Conservation (phyloP, 495 filamentous ascomycete genomes). For the Penicillium herquei region DNA sequence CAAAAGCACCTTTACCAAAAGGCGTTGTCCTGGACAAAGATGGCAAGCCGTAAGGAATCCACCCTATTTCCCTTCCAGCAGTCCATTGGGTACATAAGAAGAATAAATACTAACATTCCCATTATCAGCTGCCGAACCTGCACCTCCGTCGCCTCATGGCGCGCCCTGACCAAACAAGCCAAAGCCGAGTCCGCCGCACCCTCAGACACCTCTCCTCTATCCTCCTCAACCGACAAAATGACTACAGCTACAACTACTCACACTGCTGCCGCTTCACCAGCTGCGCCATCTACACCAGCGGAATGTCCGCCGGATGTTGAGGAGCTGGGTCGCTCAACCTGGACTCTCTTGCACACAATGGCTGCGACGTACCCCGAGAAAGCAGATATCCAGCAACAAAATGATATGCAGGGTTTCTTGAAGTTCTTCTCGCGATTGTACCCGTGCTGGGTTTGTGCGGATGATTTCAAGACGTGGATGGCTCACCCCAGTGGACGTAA, state of each 20-base stretch:
- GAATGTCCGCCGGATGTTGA: slow-evolving; percentile 67
- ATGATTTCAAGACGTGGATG: slow-evolving; percentile 87
- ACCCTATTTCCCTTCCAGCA: not conserved
- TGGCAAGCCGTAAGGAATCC: slow-evolving; percentile 83
- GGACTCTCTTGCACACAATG: slow-evolving; percentile 91
- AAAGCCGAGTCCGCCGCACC: slow-evolving; percentile 24
- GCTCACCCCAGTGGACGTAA: slow-evolving; percentile 56
- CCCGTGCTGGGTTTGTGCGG: slow-evolving; percentile 92
- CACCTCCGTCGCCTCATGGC: slow-evolving; percentile 71
- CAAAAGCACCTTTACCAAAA: slow-evolving; percentile 58
- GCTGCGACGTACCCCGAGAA: slow-evolving; percentile 76
- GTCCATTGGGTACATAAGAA: not conserved
- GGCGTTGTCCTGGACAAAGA: slow-evolving; percentile 86
- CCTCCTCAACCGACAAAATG: not conserved
- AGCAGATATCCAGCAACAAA: slow-evolving; percentile 65
- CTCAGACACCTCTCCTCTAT: not conserved
- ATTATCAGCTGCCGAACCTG: slow-evolving; percentile 78
- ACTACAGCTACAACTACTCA: slow-evolving; percentile 10
- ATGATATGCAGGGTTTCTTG: slow-evolving; percentile 76
- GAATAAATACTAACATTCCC: slow-evolving; percentile 16
- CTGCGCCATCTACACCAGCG: slow-evolving; percentile 16
- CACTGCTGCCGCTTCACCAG: slow-evolving; percentile 17
- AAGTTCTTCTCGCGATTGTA: slow-evolving; percentile 77
- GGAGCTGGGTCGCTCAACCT: slow-evolving; percentile 75
- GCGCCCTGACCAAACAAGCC: slow-evolving; percentile 60